These are phyloP conservation scores for Mycena kentingensis DNA, from an alignment of 768 basidiomycete species.

Conservation along the genomic window DNA sequence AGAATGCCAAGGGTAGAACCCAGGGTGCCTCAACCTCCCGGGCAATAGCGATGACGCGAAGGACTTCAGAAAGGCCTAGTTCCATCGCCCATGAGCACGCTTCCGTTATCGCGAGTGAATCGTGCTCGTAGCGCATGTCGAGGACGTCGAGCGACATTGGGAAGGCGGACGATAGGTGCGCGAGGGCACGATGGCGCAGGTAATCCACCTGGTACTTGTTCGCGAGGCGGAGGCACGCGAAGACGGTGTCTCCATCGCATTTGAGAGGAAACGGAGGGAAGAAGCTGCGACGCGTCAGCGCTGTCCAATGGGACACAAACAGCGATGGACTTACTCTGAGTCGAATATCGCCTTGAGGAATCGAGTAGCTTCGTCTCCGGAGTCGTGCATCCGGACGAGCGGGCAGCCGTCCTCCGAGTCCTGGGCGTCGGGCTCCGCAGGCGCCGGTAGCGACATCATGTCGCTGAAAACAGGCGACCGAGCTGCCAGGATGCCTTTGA, in stretches of 20 bases:
- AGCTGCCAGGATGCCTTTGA: slow-evolving; percentile 8
- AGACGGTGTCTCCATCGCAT: not conserved
- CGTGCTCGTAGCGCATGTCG: not conserved
- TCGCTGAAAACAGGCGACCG: slow-evolving; percentile 8
- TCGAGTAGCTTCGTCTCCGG: slow-evolving; percentile 1
- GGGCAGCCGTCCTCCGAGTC: slow-evolving; percentile 21
- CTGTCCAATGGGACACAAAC: not conserved
- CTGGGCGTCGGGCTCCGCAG: slow-evolving; percentile 1
- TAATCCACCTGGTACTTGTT: slow-evolving; percentile 13
- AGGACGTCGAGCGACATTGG: not conserved
- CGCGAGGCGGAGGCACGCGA: slow-evolving; percentile 9
- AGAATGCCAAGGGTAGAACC: not conserved
- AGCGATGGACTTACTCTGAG: not conserved
- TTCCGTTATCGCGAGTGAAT: not conserved
- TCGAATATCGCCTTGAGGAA: slow-evolving; percentile 14
- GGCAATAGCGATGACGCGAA: not conserved
- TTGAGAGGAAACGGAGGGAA: slow-evolving; percentile 1
- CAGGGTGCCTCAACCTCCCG: not conserved
- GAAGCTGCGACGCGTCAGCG: not conserved
- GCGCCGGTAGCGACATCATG: slow-evolving; percentile 11
- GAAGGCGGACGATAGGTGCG: slow-evolving; percentile 2
- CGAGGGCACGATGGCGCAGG: slow-evolving; percentile 6
- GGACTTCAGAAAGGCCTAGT: not conserved
- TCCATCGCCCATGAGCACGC: not conserved
- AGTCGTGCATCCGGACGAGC: slow-evolving; percentile 15